These are phyloP conservation scores for Microdochium nivale DNA, from an alignment of 2,329 filamentous ascomycete genomes.

Conservation along the genomic window DNA sequence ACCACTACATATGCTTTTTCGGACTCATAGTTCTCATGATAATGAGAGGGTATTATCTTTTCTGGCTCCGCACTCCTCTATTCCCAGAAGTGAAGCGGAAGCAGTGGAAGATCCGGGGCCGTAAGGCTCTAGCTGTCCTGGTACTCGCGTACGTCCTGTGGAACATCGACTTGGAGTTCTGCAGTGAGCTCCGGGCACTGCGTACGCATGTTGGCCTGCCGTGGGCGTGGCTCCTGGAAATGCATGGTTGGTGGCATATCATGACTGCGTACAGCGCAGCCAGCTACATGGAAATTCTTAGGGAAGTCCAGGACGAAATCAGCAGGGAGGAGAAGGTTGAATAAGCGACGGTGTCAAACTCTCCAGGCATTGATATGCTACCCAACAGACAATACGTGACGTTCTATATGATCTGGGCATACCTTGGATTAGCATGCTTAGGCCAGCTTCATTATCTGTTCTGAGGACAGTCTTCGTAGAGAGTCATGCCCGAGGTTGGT, in stretches of 20 bases:
- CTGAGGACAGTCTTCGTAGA: too few species aligned
- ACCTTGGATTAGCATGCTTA: too few species aligned
- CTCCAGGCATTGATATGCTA: too few species aligned
- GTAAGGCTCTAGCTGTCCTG: slow-evolving; percentile 23
- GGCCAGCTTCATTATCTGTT: too few species aligned
- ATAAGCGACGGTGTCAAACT: not conserved
- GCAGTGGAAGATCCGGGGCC: slow-evolving; percentile 16
- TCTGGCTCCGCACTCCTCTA: slow-evolving; percentile 17
- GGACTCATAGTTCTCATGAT: slow-evolving; percentile 21
- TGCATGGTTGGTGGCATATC: slow-evolving; percentile 59
- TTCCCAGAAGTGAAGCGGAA: slow-evolving; percentile 17
- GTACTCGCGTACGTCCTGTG: slow-evolving; percentile 42
- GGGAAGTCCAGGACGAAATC: slow-evolving; percentile 14
- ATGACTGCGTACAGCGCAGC: slow-evolving; percentile 47
- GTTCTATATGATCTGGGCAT: not conserved
- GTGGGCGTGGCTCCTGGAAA: slow-evolving; percentile 45
- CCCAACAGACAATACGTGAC: not conserved
- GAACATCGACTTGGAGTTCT: slow-evolving; percentile 48
- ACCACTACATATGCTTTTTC: slow-evolving; percentile 31
- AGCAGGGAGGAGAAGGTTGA: slow-evolving; percentile 7
- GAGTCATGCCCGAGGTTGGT: too few species aligned
- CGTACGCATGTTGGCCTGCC: slow-evolving; percentile 41
- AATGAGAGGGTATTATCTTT: slow-evolving; percentile 24
- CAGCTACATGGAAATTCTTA: slow-evolving; percentile 25
- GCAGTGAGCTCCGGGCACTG: slow-evolving; percentile 33